phyloP scores from a whole-genome alignment of 345 rosid genomes.

The Noccaea bulbosa region DNA sequence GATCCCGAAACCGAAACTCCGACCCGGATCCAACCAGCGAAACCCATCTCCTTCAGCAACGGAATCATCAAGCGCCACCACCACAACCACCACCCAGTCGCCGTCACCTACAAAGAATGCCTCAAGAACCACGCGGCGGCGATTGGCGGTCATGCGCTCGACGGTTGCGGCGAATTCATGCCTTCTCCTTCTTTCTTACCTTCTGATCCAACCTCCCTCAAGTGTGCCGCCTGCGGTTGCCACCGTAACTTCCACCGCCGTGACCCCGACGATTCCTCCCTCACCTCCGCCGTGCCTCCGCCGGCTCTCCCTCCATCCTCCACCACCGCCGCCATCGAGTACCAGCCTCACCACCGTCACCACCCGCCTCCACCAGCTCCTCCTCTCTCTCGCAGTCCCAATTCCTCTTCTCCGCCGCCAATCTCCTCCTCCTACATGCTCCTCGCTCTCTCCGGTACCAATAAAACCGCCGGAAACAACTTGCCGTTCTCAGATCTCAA shows the following conservation, averaged over 20 bases:
- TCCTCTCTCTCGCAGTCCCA: slow-evolving; percentile 56
- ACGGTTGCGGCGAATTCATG: slow-evolving; percentile 92
- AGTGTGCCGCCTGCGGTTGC: slow-evolving; percentile 87
- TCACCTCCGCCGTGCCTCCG: slow-evolving; percentile 1
- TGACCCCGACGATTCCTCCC: slow-evolving; percentile 49
- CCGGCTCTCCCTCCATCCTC: slow-evolving; percentile 27
- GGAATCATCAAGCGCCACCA: slow-evolving; percentile 74
- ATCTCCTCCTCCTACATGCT: slow-evolving; percentile 80
- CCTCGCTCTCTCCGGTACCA: slow-evolving; percentile 63
- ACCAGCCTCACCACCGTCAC: slow-evolving; percentile 71
- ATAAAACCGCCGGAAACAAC: slow-evolving; percentile 27
- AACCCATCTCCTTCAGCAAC: slow-evolving; percentile 67
- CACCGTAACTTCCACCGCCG: slow-evolving; percentile 90
- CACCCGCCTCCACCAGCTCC: slow-evolving; percentile 56
- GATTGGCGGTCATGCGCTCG: slow-evolving; percentile 73
- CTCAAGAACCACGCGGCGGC: slow-evolving; percentile 82
- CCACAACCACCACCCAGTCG: slow-evolving; percentile 33
- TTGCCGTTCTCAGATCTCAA: slow-evolving; percentile 43
- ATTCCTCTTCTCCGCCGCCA: slow-evolving; percentile 74
- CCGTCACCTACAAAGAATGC: slow-evolving; percentile 64
- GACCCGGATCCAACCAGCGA: slow-evolving; percentile 62
- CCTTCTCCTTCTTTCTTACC: slow-evolving; percentile 54
- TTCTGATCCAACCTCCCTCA: slow-evolving; percentile 70
- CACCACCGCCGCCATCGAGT: slow-evolving; percentile 53
- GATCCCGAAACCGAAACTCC: slow-evolving; percentile 66